phyloP scores from a whole-genome alignment of 2,329 filamentous ascomycete species.

The Nothophoma quercina region DNA sequence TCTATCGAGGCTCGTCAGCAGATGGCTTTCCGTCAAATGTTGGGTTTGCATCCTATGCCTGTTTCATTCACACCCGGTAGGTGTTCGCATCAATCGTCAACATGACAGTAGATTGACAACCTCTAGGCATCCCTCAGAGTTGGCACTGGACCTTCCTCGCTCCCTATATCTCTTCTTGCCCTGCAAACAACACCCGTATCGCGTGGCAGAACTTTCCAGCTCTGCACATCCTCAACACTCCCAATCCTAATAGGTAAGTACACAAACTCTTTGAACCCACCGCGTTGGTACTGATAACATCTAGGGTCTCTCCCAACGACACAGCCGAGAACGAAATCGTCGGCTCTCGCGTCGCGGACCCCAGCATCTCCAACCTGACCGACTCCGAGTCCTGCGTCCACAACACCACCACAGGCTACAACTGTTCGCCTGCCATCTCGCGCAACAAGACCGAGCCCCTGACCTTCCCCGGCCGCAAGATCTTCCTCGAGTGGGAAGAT shows the following conservation, averaged over 20 bases:
- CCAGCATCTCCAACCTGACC: constrained; percentile 57
- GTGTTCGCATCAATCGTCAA: constrained; percentile 48
- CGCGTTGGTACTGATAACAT: not conserved
- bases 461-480: constrained; percentile 74
- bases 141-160: constrained; percentile 85
- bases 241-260: constrained; percentile 69
- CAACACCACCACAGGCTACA: constrained; percentile 61
- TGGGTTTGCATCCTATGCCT: constrained; percentile 81
- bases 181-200: constrained; percentile 73
- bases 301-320: constrained; percentile 63
- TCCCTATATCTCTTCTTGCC: constrained; percentile 81
- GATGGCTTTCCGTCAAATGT: constrained; percentile 82
- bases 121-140: constrained; percentile 68
- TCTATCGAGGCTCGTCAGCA: constrained; percentile 82
- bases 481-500: constrained; percentile 75
- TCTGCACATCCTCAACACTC: constrained; percentile 76
- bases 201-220: constrained; percentile 86
- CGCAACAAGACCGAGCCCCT: constrained; percentile 75
- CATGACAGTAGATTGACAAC: not conserved
- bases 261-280: too few relatives aligned
- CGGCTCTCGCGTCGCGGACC: constrained; percentile 65
- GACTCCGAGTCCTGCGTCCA: constrained; percentile 64
- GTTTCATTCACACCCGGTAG: constrained; percentile 82
- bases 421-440: constrained; percentile 70
- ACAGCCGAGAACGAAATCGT: constrained; percentile 69